Evolutionary conservation across 768 basidiomycete species (phyloP), one percentile per base, ranked within the genome.

Genomic region (Pulveroboletus sp.): DNA sequence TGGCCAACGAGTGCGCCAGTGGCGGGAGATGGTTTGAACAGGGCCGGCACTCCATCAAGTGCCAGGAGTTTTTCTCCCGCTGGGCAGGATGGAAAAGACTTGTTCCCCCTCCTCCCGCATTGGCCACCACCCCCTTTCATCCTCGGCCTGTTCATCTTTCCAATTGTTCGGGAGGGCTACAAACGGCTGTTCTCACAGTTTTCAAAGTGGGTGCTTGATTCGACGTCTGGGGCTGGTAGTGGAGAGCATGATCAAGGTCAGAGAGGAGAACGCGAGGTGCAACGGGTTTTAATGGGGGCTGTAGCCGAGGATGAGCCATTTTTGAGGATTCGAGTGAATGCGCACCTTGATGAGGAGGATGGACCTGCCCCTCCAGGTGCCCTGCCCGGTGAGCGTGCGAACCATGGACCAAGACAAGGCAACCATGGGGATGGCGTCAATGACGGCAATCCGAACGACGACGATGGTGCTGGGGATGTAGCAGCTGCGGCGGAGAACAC

Each of bases 51-150:
- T 3, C 4, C 24, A 4, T 38, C 39, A 5, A 50, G 15, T 18
- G 24, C 39, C 8, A 39, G 8, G 0, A 8, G 7, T 5, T 13
- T 37, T 15, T 37, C 24, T 14, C 8, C 17, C 2, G 28, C 26
- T 8, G 36, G 24, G 14, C 31, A 46, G 8, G 33, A 44, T 0
- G 28, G 30, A 0, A 54, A 61, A 33, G 63, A 65, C 14, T 4
- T 58, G 18, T 66, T 67, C 26, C 66, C 64, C 8, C 45, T 66
- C 21, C 63, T 70, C 9, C 65, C 69, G 2, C 55, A 55, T 14
- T 84, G 82, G 82, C 83, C 83, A 5, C 83, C 83, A 6, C 77
- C 82, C 0, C 82, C 83, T 0, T 56, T 78, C n/a, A 53, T 80
- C 2, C 78, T 82, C 37, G 79, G 79, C 8, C 56, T 82, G 11